These are phyloP conservation scores for Wickerhamiella qilinensis DNA, from an alignment of 805 yeast species.

Conservation along the genomic window DNA sequence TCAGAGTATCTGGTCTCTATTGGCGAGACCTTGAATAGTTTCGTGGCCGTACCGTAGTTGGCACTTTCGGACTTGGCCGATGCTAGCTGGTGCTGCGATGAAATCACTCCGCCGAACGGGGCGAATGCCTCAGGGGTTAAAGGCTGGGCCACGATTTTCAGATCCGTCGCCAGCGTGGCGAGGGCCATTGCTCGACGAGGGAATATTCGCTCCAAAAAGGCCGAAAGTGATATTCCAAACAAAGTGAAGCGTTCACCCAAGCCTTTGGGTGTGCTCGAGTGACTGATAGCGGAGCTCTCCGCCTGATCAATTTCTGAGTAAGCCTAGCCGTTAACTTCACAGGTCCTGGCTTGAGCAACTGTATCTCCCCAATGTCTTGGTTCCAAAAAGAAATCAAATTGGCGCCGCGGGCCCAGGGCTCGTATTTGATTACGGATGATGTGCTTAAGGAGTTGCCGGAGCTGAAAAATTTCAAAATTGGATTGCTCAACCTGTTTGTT, in stretches of 20 bases:
- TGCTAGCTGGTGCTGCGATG: conserved; percentile 57
- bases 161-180: conserved; percentile 7
- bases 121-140: conserved; percentile 53
- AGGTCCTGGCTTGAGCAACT: no score
- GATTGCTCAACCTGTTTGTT: conserved; percentile 47
- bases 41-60: conserved; percentile 87
- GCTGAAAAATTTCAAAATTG: conserved; percentile 41
- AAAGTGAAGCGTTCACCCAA: no score
- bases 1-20: conserved; percentile 33
- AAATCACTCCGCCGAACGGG: conserved; percentile 59
- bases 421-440: conserved; percentile 58
- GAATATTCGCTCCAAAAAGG: background rate
- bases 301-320: no score
- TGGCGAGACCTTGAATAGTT: conserved; percentile 58
- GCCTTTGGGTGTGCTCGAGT: no score
- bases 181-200: conserved; percentile 9
- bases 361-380: no score
- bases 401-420: conserved; percentile 45
- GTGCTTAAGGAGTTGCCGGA: conserved; percentile 40
- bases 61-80: conserved; percentile 37
- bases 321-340: no score
- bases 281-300: no score
- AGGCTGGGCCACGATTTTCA: conserved; percentile 30
- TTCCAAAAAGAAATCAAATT: conserved; percentile 40
- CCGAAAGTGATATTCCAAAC: no score